These are phyloP conservation scores for Actinidia arguta DNA, from an alignment of 179 eudicot species.

Conservation along the genomic window DNA sequence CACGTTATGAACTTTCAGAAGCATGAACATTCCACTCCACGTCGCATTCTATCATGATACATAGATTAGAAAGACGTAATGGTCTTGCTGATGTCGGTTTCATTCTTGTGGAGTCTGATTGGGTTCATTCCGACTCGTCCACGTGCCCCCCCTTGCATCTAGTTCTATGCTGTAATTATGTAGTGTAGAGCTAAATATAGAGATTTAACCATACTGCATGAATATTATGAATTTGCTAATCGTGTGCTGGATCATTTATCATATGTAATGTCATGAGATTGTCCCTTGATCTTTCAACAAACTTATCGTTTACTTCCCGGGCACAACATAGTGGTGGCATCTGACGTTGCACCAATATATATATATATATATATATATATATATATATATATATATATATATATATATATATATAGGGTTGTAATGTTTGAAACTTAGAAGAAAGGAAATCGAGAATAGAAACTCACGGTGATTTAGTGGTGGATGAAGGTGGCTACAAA, in stretches of 20 bases:
- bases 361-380: too few relatives aligned
- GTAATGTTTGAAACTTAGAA: too few relatives aligned
- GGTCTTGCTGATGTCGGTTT: background rate
- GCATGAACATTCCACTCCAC: background rate
- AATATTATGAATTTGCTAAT: background rate
- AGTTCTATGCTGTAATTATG: background rate
- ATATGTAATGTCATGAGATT: background rate
- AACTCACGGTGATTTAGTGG: too few relatives aligned
- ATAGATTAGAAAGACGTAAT: background rate
- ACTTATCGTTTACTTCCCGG: too few relatives aligned
- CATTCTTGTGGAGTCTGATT: background rate
- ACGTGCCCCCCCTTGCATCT: constrained; percentile 7
- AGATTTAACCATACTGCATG: background rate
- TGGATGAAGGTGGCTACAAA: too few relatives aligned
- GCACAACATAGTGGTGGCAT: background rate
- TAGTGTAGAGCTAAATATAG: too few relatives aligned
- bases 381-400: too few relatives aligned
- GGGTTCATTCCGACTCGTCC: background rate
- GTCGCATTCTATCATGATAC: background rate
- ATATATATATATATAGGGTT: too few relatives aligned
- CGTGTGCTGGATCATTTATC: background rate
- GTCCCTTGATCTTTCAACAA: too few relatives aligned
- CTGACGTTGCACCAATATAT: background rate
- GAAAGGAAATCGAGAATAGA: too few relatives aligned
- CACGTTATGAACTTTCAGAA: background rate